Conservation (phyloP, 2,329 filamentous ascomycete genomes). For the Epichloe scottii region DNA sequence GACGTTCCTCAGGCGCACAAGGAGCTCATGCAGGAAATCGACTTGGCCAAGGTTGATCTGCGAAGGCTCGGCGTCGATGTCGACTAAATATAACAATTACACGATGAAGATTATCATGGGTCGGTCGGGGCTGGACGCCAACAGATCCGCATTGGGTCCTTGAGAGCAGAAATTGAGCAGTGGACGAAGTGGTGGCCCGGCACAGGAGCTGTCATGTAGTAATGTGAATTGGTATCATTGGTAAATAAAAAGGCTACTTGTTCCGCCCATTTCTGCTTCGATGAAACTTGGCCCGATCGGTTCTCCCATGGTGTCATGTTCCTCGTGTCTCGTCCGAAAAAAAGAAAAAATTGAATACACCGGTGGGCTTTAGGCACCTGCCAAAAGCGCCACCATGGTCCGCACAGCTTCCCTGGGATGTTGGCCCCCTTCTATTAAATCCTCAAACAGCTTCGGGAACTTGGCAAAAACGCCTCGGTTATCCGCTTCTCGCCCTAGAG, state of each 20-base stretch:
- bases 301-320: constrained; percentile 1
- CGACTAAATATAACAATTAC: constrained; percentile 37
- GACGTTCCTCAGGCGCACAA: constrained; percentile 84
- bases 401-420: constrained; percentile 44
- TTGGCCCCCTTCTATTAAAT: constrained; percentile 41
- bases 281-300: not conserved
- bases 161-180: not conserved
- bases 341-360: constrained; percentile 6
- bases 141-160: not conserved
- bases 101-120: not conserved
- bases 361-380: constrained; percentile 24
- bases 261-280: not conserved
- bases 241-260: constrained; percentile 2
- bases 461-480: constrained; percentile 40
- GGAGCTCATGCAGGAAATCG: constrained; percentile 78
- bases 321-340: constrained; percentile 8
- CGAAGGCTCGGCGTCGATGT: constrained; percentile 64
- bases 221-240: constrained; percentile 5
- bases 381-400: constrained; percentile 47
- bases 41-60: constrained; percentile 62
- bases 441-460: constrained; percentile 48
- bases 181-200: not conserved
- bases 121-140: not conserved
- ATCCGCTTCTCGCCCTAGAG: constrained; percentile 48
- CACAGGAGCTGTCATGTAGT: not conserved